phyloP scores from a whole-genome alignment of 441 rosid genomes.

The Adansonia grandidieri region DNA sequence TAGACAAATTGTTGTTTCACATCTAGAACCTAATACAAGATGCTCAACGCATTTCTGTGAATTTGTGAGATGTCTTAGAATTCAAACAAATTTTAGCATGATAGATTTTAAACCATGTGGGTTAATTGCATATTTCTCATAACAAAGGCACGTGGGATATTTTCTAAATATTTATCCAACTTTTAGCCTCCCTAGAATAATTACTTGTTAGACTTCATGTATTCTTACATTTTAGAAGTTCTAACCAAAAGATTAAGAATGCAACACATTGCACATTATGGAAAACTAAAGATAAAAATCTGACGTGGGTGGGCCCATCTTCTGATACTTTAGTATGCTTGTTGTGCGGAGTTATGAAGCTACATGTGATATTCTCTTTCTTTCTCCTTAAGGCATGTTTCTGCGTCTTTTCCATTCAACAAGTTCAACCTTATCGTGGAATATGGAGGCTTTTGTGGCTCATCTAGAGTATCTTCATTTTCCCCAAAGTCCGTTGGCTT shows the following conservation, averaged over 20 bases:
- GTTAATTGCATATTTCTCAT: conserved; percentile 12
- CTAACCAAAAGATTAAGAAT: conserved; percentile 9
- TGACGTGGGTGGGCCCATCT: not conserved
- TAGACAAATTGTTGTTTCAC: not conserved
- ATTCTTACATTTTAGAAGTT: not conserved
- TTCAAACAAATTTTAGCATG: not conserved
- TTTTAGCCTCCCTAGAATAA: not conserved
- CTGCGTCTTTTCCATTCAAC: conserved; percentile 51
- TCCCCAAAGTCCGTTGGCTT: conserved; percentile 32
- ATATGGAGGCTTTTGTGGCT: conserved; percentile 55
- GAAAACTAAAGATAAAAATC: conserved; percentile 10
- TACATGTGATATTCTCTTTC: conserved; percentile 28
- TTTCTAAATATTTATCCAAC: conserved; percentile 1
- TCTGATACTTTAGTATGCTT: not conserved
- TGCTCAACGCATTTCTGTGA: not conserved
- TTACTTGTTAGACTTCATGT: not conserved
- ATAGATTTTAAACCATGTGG: conserved; percentile 9
- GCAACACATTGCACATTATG: not conserved
- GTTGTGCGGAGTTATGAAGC: conserved; percentile 11
- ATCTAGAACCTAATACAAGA: conserved; percentile 5
- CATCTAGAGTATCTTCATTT: conserved; percentile 45
- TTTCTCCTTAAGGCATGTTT: conserved; percentile 48
- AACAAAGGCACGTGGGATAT: not conserved
- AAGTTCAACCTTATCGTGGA: conserved; percentile 58
- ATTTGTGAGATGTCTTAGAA: conserved; percentile 2